Conservation (phyloP, 2,329 filamentous ascomycete genomes). For the Claviceps paspali region DNA sequence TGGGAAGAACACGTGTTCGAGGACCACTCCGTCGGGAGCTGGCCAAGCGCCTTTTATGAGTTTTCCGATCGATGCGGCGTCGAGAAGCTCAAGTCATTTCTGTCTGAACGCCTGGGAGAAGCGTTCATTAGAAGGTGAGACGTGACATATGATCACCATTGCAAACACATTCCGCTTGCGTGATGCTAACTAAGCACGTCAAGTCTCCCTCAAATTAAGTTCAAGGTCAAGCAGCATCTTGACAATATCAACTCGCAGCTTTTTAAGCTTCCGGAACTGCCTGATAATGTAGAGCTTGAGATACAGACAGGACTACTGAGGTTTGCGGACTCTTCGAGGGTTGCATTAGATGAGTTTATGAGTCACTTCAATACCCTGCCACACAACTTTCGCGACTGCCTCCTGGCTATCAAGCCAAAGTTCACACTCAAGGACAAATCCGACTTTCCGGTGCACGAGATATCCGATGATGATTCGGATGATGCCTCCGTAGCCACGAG, state of each 20-base stretch:
- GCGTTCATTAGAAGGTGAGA: slow-evolving; percentile 36
- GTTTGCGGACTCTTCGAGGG: slow-evolving; percentile 37
- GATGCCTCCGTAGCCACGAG: slow-evolving; percentile 11
- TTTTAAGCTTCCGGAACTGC: slow-evolving; percentile 46
- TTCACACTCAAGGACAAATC: slow-evolving; percentile 25
- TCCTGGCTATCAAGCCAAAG: slow-evolving; percentile 31
- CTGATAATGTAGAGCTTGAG: slow-evolving; percentile 49
- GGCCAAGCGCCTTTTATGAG: slow-evolving; percentile 32
- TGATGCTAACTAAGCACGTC: slow-evolving; percentile 6
- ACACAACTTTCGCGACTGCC: slow-evolving; percentile 32
- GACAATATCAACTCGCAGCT: slow-evolving; percentile 39
- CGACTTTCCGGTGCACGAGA: slow-evolving; percentile 21
- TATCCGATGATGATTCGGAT: slow-evolving; percentile 25
- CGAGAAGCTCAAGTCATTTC: slow-evolving; percentile 33
- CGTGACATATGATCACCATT: neutral
- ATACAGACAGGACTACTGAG: slow-evolving; percentile 43
- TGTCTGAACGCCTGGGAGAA: slow-evolving; percentile 36
- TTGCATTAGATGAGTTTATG: slow-evolving; percentile 34
- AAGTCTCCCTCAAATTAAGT: slow-evolving; percentile 37
- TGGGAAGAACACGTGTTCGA: slow-evolving; percentile 41
- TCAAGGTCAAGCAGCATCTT: slow-evolving; percentile 35
- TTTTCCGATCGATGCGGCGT: slow-evolving; percentile 38
- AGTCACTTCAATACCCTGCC: slow-evolving; percentile 31
- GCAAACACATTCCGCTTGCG: neutral
- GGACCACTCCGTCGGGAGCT: slow-evolving; percentile 20